Evolutionary conservation across 768 basidiomycete genomes (phyloP), one percentile per base, ranked within the genome.

Genomic region (Podaxis rugospora): DNA sequence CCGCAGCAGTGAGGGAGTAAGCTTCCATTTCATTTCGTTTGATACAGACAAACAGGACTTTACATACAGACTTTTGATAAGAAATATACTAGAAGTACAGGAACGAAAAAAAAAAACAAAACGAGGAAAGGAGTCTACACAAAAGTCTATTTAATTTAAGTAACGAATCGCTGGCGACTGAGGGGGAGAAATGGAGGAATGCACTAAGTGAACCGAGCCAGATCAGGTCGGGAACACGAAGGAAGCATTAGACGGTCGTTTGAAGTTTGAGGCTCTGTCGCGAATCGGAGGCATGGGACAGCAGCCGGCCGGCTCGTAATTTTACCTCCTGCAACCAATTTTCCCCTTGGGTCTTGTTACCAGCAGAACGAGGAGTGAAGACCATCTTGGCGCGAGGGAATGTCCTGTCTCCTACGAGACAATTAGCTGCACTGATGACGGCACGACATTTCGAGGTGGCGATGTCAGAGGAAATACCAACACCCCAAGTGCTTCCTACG

Each of bases 391-490:
- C 56, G 35, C 58, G 65, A 13, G 91, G 92, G 47, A 94, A 80
- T 54, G 73, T 65, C 13, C 81, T 80, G 66, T 88, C 85, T n/a
- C 87, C 88, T 54, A 95, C 87, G 53, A 87, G 86, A 53, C 73
- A 77, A 75, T 95, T 95, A 18, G 87, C 90, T 0, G 95, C 94
- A 68, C 90, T 92, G 57, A 97, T 80, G 35, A 97, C 82, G 1
- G 95, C 94, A 63, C 90, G 89, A 59, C 96, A 80, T 74, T 95
- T 93, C 46, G 92, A 90, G 16, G 86, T 90, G 28, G 93, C 86
- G 67, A 96, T 95, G 68, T 97, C 95, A 14, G 88, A 83, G 74
- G 95, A 95, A 51, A 92, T 80, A 27, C 93, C 95, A 49, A 95
- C 90, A 69, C 95, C 95, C 95, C 95, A 59, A n/a, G 47, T 59